Conservation (phyloP, 129 eudicot genomes). For the Solidago caesia region DNA sequence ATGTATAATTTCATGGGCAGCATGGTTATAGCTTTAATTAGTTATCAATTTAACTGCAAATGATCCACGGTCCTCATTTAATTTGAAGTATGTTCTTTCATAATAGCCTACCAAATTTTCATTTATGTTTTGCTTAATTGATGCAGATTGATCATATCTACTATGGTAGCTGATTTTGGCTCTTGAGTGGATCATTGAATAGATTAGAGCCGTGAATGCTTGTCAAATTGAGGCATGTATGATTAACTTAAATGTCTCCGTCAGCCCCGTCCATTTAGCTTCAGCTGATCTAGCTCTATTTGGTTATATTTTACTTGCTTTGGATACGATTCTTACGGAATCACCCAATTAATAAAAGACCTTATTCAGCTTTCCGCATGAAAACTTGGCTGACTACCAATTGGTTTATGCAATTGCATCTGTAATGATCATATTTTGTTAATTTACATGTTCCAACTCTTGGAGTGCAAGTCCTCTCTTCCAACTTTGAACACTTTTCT, state of each 20-base stretch:
- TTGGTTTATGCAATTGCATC: not conserved
- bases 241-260: slow-evolving; percentile 3
- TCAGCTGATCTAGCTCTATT: slow-evolving; percentile 7
- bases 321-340: not conserved
- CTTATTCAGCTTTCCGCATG: slow-evolving; percentile 14
- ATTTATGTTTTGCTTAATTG: slow-evolving; percentile 12
- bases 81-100: not conserved
- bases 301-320: slow-evolving; percentile 7
- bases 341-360: slow-evolving; percentile 22
- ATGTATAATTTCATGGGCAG: not conserved
- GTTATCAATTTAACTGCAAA: not conserved
- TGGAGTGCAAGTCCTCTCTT: not conserved
- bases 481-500: not conserved
- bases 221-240: slow-evolving; percentile 11
- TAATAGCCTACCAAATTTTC: not conserved
- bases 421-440: not conserved
- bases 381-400: not conserved
- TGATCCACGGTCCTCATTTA: not conserved
- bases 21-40: not conserved
- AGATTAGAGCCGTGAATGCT: not conserved
- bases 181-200: not conserved
- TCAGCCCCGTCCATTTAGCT: slow-evolving; percentile 9
- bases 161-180: slow-evolving; percentile 5
- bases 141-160: slow-evolving; percentile 25
- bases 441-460: not conserved